Percentiles rank a stretch among this genome's conserved stretches.
These are phyloP conservation scores for Leccinum variicolor DNA, from an alignment of 768 basidiomycete species.

Conservation along the genomic window DNA sequence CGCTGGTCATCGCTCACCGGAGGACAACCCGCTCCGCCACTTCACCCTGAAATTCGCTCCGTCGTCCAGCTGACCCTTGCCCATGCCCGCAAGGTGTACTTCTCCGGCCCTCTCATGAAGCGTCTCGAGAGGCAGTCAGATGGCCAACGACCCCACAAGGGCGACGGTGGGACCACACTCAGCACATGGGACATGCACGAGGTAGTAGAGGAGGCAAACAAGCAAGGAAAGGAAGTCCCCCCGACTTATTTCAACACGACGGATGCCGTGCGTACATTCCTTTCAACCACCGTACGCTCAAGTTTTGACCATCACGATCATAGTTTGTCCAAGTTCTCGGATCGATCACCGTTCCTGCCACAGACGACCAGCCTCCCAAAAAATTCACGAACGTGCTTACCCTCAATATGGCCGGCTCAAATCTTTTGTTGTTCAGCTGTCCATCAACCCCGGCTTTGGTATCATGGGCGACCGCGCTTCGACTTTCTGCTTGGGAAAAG, in stretches of 20 bases:
- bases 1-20: conserved; percentile 20
- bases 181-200: conserved; percentile 91
- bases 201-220: conserved; percentile 73
- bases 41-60: conserved; percentile 82
- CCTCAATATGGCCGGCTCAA: conserved; percentile 91
- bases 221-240: conserved; percentile 76
- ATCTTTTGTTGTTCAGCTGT: conserved; percentile 86
- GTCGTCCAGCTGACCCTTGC: conserved; percentile 70
- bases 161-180: conserved; percentile 83
- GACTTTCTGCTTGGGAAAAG: conserved; percentile 93
- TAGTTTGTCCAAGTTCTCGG: conserved; percentile 81
- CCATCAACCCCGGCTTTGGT: conserved; percentile 64
- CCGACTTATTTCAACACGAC: conserved; percentile 86
- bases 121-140: conserved; percentile 76
- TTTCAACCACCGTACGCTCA: neutral
- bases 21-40: conserved; percentile 31
- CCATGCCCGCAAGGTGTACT: conserved; percentile 84
- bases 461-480: conserved; percentile 87
- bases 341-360: conserved; percentile 62
- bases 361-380: conserved; percentile 45
- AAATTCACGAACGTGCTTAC: conserved; percentile 79
- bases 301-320: conserved; percentile 5
- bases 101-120: too few species aligned
- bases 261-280: conserved; percentile 65
- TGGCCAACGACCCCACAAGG: conserved; percentile 64